phyloP scores from a whole-genome alignment of 805 yeast genomes.

The Myxozyma melibiosi region DNA sequence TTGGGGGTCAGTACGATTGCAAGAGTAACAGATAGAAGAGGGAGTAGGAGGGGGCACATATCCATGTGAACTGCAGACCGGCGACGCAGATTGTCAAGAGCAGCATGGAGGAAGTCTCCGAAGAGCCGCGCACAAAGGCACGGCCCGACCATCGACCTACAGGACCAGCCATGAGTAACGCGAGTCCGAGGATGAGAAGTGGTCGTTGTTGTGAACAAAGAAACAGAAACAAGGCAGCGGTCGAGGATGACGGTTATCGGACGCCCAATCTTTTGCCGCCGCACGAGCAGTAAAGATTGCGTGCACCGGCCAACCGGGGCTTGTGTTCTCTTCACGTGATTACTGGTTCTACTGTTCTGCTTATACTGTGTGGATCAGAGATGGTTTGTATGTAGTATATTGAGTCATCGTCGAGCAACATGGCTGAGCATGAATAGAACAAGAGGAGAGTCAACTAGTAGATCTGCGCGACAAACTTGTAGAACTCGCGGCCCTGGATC shows the following conservation, averaged over 20 bases:
- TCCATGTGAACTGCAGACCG: slow-evolving; percentile 68
- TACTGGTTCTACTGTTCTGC: not conserved
- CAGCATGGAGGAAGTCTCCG: slow-evolving; percentile 45
- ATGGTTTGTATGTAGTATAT: no score
- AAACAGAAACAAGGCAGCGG: not conserved
- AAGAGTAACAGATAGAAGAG: no score
- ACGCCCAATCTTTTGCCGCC: not conserved
- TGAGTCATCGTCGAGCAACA: no score
- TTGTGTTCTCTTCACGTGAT: no score
- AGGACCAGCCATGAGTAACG: not conserved
- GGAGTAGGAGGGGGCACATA: slow-evolving; percentile 39
- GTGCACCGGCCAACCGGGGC: no score
- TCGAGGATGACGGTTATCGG: not conserved
- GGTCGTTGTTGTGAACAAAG: no score
- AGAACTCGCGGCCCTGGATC: slow-evolving; percentile 70
- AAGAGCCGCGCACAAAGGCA: slow-evolving; percentile 30
- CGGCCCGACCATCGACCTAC: slow-evolving; percentile 30
- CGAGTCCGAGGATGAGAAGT: not conserved
- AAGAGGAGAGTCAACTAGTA: not conserved
- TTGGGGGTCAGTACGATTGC: slow-evolving; percentile 9
- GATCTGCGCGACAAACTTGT: slow-evolving; percentile 43
- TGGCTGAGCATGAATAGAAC: not conserved
- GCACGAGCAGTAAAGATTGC: not conserved
- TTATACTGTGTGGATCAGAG: not conserved
- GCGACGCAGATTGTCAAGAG: slow-evolving; percentile 55